These are phyloP conservation scores for Colletotrichum higginsianum DNA, from an alignment of 2,329 filamentous ascomycete species.

Conservation along the genomic window DNA sequence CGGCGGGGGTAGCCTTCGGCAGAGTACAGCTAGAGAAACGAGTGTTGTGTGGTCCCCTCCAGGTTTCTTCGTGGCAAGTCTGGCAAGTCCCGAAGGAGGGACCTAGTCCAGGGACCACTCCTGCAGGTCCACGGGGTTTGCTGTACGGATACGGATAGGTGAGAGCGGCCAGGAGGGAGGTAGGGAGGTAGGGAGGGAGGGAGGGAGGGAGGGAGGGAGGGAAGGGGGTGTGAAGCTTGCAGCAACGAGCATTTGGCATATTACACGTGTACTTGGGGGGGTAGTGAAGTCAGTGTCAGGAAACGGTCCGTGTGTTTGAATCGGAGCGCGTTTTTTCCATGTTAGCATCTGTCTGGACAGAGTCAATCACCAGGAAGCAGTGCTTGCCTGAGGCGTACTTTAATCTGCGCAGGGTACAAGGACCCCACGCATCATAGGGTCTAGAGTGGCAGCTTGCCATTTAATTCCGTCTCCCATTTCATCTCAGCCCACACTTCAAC, in stretches of 20 bases:
- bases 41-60: not conserved
- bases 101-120: conserved; percentile 23
- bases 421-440: conserved; percentile 3
- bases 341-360: not conserved
- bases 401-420: not conserved
- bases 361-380: too few species aligned
- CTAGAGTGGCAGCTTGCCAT: conserved; percentile 7
- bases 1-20: conserved; percentile 29
- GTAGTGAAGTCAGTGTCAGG: conserved; percentile 11
- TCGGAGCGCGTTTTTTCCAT: conserved; percentile 10
- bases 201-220: not conserved
- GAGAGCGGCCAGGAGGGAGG: conserved; percentile 20
- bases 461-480: conserved; percentile 27
- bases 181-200: not conserved
- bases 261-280: conserved; percentile 12
- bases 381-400: conserved; percentile 7
- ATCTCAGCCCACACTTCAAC: conserved; percentile 15
- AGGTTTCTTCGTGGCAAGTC: conserved; percentile 25
- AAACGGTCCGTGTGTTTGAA: conserved; percentile 14
- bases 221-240: conserved; percentile 24
- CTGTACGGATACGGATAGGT: conserved; percentile 12
- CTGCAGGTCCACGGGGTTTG: conserved; percentile 36
- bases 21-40: conserved; percentile 4
- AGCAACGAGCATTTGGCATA: conserved; percentile 24
- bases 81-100: conserved; percentile 23